Evolutionary conservation across 192 early-diverging fungal species (phyloP).

Genomic region (Coemansia sp.): DNA sequence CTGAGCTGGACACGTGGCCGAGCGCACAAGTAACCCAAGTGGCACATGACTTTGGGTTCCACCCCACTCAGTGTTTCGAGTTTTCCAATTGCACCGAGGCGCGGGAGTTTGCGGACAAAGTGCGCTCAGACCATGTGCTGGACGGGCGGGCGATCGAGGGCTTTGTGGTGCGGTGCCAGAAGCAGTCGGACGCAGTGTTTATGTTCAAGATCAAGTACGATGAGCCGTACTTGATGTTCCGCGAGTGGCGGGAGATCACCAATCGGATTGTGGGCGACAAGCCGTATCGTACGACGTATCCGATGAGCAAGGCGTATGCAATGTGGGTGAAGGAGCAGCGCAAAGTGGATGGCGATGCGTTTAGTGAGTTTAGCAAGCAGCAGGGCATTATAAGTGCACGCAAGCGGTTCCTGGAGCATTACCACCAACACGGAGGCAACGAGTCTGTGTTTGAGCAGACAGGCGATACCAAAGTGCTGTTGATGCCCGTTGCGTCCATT

Average conservation of each 20-base stretch:
- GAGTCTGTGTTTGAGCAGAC: slow-evolving; percentile 15
- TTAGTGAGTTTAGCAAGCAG: slow-evolving; percentile 62
- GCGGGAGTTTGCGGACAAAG: slow-evolving; percentile 65
- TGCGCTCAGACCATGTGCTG: slow-evolving; percentile 64
- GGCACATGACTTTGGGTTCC: slow-evolving; percentile 77
- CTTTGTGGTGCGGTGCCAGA: slow-evolving; percentile 82
- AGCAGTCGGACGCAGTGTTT: slow-evolving; percentile 25
- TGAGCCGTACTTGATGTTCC: slow-evolving; percentile 90
- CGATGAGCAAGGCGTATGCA: slow-evolving; percentile 68
- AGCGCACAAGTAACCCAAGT: slow-evolving; percentile 62
- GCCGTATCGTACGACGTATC: slow-evolving; percentile 54
- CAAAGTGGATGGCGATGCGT: slow-evolving; percentile 62
- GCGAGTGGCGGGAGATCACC: slow-evolving; percentile 95
- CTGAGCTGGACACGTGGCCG: slow-evolving; percentile 69
- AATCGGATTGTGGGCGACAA: slow-evolving; percentile 58
- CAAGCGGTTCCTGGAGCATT: slow-evolving; percentile 72
- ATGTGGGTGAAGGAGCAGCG: slow-evolving; percentile 71
- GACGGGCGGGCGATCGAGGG: slow-evolving; percentile 84
- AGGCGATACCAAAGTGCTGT: slow-evolving; percentile 30
- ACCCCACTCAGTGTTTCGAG: slow-evolving; percentile 54
- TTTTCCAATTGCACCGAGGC: slow-evolving; percentile 64
- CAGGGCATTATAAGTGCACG: slow-evolving; percentile 84
- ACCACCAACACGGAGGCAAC: slow-evolving; percentile 43
- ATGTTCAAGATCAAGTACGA: slow-evolving; percentile 97
- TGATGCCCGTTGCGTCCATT: slow-evolving; percentile 78